These are phyloP conservation scores for Chaetomiaceae sp. DNA, from an alignment of 2,329 filamentous ascomycete genomes.

Conservation along the genomic window DNA sequence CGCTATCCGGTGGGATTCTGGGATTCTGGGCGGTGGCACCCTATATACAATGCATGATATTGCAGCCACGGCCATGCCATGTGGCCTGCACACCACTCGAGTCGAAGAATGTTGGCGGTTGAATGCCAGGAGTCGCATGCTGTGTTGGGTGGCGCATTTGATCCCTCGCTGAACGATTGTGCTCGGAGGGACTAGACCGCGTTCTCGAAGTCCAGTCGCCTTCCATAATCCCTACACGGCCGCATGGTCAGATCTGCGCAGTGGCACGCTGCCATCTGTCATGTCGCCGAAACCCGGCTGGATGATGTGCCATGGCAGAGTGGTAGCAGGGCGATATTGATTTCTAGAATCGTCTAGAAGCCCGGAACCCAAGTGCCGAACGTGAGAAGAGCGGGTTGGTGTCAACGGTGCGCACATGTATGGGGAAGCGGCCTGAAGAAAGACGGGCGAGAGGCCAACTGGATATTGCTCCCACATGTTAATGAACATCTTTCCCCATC, in stretches of 20 bases:
- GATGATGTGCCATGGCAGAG: conserved; percentile 2
- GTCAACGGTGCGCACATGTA: too few relatives aligned
- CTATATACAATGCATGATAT: neutral
- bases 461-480: neutral
- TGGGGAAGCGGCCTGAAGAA: neutral
- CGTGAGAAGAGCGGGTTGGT: neutral
- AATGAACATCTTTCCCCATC: conserved; percentile 2
- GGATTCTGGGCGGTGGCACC: neutral
- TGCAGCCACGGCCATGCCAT: conserved; percentile 9
- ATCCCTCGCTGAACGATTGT: too few relatives aligned
- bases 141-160: neutral
- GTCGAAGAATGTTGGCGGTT: neutral
- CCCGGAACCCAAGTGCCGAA: neutral
- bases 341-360: conserved; percentile 3
- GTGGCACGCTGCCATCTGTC: neutral
- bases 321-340: neutral
- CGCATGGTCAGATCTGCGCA: neutral
- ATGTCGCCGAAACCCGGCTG: neutral
- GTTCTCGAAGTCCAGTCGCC: neutral
- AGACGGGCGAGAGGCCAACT: conserved; percentile 3
- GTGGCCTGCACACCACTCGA: neutral
- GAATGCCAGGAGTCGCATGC: neutral
- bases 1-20: too few relatives aligned
- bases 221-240: conserved; percentile 1
- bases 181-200: neutral